phyloP scores from a whole-genome alignment of 768 basidiomycete genomes.

The Neoboletus magnificus region DNA sequence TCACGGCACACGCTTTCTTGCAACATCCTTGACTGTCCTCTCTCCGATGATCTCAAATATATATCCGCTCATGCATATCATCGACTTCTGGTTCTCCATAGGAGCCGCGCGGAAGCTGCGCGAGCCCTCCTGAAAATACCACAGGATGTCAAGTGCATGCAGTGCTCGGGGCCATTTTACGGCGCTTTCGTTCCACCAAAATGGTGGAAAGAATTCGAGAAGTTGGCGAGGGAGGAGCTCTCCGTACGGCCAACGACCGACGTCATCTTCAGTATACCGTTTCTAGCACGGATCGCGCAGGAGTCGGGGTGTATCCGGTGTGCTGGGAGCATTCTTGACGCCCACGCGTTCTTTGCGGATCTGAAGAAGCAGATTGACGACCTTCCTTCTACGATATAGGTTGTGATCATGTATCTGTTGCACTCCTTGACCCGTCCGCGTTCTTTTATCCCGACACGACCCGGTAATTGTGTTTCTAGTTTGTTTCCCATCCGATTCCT shows the following conservation, averaged over 20 bases:
- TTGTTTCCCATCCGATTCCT: neutral
- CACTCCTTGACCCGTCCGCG: neutral
- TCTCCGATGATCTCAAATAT: conserved; percentile 59
- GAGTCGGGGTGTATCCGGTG: conserved; percentile 59
- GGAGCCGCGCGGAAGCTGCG: conserved; percentile 48
- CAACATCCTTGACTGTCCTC: conserved; percentile 53
- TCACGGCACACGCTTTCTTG: conserved; percentile 54
- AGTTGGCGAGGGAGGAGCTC: conserved; percentile 56
- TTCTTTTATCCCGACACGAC: neutral
- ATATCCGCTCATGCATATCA: conserved; percentile 70
- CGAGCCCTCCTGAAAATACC: conserved; percentile 44
- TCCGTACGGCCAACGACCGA: conserved; percentile 52
- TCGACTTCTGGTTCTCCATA: conserved; percentile 59
- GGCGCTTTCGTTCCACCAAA: conserved; percentile 50
- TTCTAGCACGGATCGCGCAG: conserved; percentile 50
- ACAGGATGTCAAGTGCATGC: conserved; percentile 58
- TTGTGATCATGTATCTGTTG: neutral
- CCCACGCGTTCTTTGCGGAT: conserved; percentile 50
- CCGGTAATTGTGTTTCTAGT: neutral
- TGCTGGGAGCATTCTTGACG: conserved; percentile 61
- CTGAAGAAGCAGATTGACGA: conserved; percentile 59
- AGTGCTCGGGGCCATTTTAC: conserved; percentile 55
- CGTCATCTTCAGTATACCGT: conserved; percentile 58
- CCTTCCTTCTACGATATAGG: conserved; percentile 44
- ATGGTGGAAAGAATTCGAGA: conserved; percentile 69